phyloP scores from a whole-genome alignment of 1,139 yeast genomes.

The Sugiyamaella castrensis region DNA sequence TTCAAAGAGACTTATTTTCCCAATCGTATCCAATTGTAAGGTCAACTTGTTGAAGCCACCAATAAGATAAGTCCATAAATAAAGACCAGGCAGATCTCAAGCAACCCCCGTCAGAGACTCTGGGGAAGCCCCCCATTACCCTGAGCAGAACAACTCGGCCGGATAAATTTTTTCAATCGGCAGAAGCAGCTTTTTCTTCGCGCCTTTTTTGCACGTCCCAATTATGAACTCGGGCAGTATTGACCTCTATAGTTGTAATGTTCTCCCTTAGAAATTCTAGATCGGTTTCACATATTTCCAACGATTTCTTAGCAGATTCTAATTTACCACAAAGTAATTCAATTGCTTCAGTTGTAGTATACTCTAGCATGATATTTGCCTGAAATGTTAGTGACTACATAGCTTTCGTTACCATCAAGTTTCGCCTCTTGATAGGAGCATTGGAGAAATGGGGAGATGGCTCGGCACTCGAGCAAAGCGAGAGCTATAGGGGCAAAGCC shows the following conservation, averaged over 20 bases:
- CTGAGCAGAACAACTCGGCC: not conserved
- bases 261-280: slow-evolving; percentile 85
- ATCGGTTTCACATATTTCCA: slow-evolving; percentile 70
- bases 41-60: too few species aligned
- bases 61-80: too few species aligned
- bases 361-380: slow-evolving; percentile 96
- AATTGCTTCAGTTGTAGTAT: slow-evolving; percentile 84
- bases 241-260: slow-evolving; percentile 96
- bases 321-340: slow-evolving; percentile 64
- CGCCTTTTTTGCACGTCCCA: slow-evolving; percentile 92
- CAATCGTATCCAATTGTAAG: too few species aligned
- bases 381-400: slow-evolving; percentile 3
- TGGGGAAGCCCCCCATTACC: not conserved
- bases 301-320: slow-evolving; percentile 57
- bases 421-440: too few species aligned
- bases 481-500: too few species aligned
- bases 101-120: not conserved
- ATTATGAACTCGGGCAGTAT: slow-evolving; percentile 90
- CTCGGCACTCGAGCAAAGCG: too few species aligned
- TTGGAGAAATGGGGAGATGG: too few species aligned
- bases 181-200: slow-evolving; percentile 32
- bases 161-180: not conserved
- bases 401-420: too few species aligned
- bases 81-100: too few species aligned
- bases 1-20: too few species aligned